A percentile compares a stretch with the other conserved stretches of the same genome.
Evolutionary conservation across 495 filamentous ascomycete genomes (phyloP).

Genomic region (Penicillium cataractarum): DNA sequence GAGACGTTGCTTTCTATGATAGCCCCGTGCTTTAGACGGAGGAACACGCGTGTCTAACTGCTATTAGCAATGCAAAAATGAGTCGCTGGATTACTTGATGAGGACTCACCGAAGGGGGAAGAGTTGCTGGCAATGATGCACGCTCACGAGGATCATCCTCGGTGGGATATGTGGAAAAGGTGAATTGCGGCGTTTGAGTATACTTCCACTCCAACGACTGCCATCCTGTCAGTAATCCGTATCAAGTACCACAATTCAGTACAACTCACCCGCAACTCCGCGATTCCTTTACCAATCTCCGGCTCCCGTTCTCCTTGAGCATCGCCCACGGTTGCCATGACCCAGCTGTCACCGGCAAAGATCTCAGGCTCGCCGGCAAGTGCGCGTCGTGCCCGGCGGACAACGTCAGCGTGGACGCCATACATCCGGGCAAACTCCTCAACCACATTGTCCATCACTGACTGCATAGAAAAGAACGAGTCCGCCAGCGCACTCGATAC

Average conservation of each 20-base stretch:
- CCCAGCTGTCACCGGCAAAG: conserved; percentile 46
- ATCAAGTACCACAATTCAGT: conserved; percentile 7
- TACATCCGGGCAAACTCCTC: conserved; percentile 42
- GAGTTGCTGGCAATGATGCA: conserved; percentile 46
- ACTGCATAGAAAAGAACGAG: conserved; percentile 43
- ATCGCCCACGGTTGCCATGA: conserved; percentile 52
- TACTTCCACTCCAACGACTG: conserved; percentile 79
- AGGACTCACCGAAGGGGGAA: conserved; percentile 42
- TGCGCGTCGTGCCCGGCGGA: conserved; percentile 39
- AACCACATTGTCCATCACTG: conserved; percentile 40
- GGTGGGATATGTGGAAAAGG: conserved; percentile 61
- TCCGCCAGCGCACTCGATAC: conserved; percentile 56
- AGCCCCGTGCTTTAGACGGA: conserved; percentile 47
- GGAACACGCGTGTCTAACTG: conserved; percentile 41
- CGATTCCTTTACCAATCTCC: conserved; percentile 59
- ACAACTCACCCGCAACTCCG: conserved; percentile 59
- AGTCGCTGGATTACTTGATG: neutral
- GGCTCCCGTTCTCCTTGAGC: conserved; percentile 45
- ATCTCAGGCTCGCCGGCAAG: conserved; percentile 41
- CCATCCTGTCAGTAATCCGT: conserved; percentile 9
- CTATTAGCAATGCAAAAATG: neutral
- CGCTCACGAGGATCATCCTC: conserved; percentile 59
- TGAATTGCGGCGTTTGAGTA: conserved; percentile 83
- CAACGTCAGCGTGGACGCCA: conserved; percentile 31
- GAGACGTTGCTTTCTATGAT: conserved; percentile 52